Percentiles rank a stretch among this genome's conserved stretches.
Evolutionary conservation across 306 rosid species (phyloP).

Genomic region (Prinsepia uniflora): DNA sequence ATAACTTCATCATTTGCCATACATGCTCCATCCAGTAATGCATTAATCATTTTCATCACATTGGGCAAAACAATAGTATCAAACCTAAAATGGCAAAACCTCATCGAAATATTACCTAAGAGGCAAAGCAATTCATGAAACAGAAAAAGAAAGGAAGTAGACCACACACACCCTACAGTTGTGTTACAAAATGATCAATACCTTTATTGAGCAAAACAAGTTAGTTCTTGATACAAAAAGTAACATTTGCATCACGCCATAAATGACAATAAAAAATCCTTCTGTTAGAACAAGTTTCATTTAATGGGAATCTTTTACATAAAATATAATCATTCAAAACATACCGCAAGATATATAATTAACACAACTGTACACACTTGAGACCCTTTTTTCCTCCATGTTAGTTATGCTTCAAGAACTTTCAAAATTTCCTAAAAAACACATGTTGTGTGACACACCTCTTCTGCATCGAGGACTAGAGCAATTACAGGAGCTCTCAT

Average conservation of each 20-base stretch:
- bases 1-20: not conserved
- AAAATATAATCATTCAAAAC: not conserved
- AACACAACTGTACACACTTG: not conserved
- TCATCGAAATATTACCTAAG: not conserved
- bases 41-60: not conserved
- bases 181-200: not conserved
- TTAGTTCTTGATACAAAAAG: not conserved
- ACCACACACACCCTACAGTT: not conserved
- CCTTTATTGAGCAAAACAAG: not conserved
- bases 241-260: not conserved
- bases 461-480: conserved; percentile 91
- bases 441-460: conserved; percentile 42
- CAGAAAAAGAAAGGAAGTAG: not conserved
- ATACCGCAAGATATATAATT: not conserved
- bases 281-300: not conserved
- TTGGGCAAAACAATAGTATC: not conserved
- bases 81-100: not conserved
- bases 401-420: not conserved
- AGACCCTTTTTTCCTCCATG: not conserved
- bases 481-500: conserved; percentile 95
- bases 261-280: not conserved
- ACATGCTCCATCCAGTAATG: not conserved
- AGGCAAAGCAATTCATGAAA: not conserved
- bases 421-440: conserved; percentile 10
- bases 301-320: not conserved